Evolutionary conservation across 257 asterid genomes (phyloP).

Genomic region (Jacaranda copaia): DNA sequence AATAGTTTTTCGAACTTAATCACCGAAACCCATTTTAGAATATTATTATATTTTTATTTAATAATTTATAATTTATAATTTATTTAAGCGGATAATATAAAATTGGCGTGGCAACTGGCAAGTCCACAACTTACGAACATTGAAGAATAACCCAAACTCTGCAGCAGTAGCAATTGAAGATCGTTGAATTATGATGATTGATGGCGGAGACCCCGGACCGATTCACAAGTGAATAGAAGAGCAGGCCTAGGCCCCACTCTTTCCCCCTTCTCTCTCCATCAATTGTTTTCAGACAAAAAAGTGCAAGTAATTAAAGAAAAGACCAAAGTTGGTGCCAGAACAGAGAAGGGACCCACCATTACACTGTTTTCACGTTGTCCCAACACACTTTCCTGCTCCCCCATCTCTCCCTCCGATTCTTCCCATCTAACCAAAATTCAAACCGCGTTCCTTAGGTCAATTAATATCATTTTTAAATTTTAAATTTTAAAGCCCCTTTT

Average conservation of each 20-base stretch:
- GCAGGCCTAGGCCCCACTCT: not conserved
- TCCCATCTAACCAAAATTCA: constrained; percentile 24
- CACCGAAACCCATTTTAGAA: no score
- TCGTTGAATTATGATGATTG: not conserved
- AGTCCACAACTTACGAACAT: no score
- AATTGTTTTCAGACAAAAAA: constrained; percentile 20
- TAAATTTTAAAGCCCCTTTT: not conserved
- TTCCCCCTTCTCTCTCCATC: not conserved
- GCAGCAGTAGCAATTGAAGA: not conserved
- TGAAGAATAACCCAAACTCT: no score
- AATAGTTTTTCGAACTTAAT: no score
- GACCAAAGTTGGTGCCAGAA: constrained; percentile 35
- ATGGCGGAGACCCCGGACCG: not conserved
- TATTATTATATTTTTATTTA: no score
- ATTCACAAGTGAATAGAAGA: not conserved
- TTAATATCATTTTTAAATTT: not conserved
- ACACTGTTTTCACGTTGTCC: constrained; percentile 20
- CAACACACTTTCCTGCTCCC: not conserved
- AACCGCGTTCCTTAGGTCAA: constrained; percentile 40
- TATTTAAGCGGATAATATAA: no score
- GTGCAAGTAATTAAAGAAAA: not conserved
- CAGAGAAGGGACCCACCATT: constrained; percentile 35
- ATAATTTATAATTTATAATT: no score
- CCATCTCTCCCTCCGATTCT: not conserved
- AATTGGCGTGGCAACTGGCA: no score